These are phyloP conservation scores for Pichia sporocuriosa DNA, from an alignment of 805 yeast species.

Conservation along the genomic window DNA sequence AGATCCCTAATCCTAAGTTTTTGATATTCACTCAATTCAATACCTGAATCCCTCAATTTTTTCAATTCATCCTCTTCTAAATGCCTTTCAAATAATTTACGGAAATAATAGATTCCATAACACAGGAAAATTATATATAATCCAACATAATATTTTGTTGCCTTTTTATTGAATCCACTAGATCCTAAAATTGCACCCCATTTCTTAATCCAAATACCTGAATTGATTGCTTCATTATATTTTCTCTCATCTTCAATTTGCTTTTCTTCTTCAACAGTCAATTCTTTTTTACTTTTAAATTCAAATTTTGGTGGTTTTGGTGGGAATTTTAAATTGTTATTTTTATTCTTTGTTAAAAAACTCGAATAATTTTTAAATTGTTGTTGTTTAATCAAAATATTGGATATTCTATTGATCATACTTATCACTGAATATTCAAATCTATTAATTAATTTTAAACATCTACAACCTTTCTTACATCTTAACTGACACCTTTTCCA, in stretches of 20 bases:
- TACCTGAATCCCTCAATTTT: slow-evolving; percentile 29
- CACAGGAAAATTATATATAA: slow-evolving; percentile 49
- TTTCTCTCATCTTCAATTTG: slow-evolving; percentile 25
- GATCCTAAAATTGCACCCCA: slow-evolving; percentile 52
- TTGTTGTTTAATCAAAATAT: no score
- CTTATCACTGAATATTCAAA: no score
- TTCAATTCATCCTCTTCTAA: slow-evolving; percentile 40
- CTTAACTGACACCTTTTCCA: no score
- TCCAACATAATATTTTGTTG: slow-evolving; percentile 59
- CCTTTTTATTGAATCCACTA: slow-evolving; percentile 50
- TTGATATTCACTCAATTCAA: slow-evolving; percentile 54
- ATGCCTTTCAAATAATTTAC: slow-evolving; percentile 59
- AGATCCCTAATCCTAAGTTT: slow-evolving; percentile 53
- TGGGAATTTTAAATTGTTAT: slow-evolving; percentile 3
- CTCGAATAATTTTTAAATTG: no score
- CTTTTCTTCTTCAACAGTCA: slow-evolving; percentile 25
- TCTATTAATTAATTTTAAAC: no score
- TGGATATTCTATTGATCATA: no score
- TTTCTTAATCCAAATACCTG: slow-evolving; percentile 31
- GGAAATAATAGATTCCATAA: slow-evolving; percentile 59
- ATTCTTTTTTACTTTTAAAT: slow-evolving; percentile 23
- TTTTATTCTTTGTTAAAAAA: no score
- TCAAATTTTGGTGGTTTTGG: slow-evolving; percentile 23
- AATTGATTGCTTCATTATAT: slow-evolving; percentile 29
- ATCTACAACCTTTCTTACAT: no score